Conservation (phyloP, 345 rosid genomes). For the Aquilaria malaccensis region DNA sequence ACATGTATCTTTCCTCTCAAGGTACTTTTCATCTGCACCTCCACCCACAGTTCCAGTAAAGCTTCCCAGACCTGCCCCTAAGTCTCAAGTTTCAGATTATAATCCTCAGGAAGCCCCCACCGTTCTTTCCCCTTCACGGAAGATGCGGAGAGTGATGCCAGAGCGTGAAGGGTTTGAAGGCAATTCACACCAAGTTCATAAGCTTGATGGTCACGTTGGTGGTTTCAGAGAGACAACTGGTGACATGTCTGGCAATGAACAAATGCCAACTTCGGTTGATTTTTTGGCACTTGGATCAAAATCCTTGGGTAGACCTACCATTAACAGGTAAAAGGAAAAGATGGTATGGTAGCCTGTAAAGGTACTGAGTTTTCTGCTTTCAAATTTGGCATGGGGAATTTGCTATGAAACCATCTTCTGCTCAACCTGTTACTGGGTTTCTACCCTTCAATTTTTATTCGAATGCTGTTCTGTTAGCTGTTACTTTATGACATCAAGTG, state of each 20-base stretch:
- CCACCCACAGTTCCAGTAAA: conserved; percentile 33
- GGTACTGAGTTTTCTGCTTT: no score
- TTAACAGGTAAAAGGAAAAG: conserved; percentile 52
- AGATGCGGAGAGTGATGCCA: conserved; percentile 31
- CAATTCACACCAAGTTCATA: no score
- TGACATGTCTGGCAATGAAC: conserved; percentile 33
- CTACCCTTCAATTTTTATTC: no score
- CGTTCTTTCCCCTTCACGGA: conserved; percentile 36
- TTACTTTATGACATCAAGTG: no score
- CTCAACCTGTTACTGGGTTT: no score
- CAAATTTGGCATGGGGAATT: no score
- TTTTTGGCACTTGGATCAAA: conserved; percentile 64
- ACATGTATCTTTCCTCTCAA: not conserved
- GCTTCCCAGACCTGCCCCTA: conserved; percentile 33
- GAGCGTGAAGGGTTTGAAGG: no score
- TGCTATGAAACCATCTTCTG: no score
- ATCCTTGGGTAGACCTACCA: conserved; percentile 74
- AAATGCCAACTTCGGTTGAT: conserved; percentile 73
- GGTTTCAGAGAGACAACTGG: no score
- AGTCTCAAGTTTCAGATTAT: conserved; percentile 20
- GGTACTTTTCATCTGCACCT: conserved; percentile 37
- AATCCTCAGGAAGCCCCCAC: conserved; percentile 24
- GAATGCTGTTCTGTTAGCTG: no score
- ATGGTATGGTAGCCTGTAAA: not conserved
- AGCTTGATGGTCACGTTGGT: no score